phyloP scores from a whole-genome alignment of 2,329 filamentous ascomycete genomes.

The Tolypocladium tundrense region DNA sequence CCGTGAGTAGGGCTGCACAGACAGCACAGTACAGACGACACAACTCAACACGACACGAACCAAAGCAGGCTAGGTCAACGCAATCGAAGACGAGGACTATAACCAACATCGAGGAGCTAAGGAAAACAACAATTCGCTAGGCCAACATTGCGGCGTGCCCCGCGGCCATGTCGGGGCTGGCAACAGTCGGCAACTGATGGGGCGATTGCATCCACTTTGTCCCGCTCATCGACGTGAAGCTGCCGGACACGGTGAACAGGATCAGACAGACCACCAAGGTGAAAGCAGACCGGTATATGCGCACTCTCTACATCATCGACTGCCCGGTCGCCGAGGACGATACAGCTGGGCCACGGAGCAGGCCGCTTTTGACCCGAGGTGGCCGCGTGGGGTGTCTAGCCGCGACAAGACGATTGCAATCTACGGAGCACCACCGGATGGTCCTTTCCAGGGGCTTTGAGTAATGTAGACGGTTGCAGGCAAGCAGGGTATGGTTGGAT shows the following conservation, averaged over 20 bases:
- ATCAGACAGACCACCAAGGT: neutral
- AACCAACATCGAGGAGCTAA: neutral
- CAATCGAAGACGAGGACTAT: no score
- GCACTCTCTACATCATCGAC: neutral
- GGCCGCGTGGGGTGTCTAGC: neutral
- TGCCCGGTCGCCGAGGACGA: neutral
- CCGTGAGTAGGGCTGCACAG: neutral
- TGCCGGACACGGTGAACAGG: accelerated
- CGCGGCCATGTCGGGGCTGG: neutral
- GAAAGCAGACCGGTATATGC: neutral
- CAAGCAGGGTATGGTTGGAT: neutral
- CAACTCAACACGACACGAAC: neutral
- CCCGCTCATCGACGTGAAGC: neutral
- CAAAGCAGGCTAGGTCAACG: no score
- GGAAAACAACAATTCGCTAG: neutral
- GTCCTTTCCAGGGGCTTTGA: neutral
- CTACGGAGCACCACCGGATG: neutral
- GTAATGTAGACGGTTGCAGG: no score
- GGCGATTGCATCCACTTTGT: neutral
- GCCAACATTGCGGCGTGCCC: neutral
- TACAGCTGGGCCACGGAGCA: neutral
- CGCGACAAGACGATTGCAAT: neutral
- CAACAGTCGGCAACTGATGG: neutral
- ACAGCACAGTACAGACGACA: neutral
- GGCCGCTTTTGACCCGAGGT: neutral